phyloP scores from a whole-genome alignment of 1,284 basidiomycete species.

The Irpex sp. region DNA sequence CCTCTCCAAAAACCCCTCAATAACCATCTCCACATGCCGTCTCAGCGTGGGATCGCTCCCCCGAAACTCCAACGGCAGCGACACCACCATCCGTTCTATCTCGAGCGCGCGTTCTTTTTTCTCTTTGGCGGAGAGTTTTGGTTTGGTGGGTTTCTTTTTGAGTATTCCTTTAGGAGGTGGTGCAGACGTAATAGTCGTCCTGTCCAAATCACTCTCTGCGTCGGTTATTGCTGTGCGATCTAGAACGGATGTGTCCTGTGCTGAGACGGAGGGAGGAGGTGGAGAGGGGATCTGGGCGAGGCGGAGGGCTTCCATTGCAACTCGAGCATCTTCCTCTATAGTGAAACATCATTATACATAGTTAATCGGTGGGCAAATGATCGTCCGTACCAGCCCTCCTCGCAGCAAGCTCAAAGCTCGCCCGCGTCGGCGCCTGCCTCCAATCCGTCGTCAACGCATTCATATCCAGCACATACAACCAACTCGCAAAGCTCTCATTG shows the following conservation, averaged over 20 bases:
- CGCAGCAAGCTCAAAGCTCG: conserved; percentile 56
- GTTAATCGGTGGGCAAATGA: too few species aligned
- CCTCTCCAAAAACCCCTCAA: conserved; percentile 64
- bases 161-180: conserved; percentile 22
- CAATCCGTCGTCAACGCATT: conserved; percentile 91
- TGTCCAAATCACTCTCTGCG: conserved; percentile 33
- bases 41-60: conserved; percentile 82
- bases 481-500: conserved; percentile 92
- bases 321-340: conserved; percentile 31
- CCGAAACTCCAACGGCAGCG: conserved; percentile 86
- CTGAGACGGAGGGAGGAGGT: conserved; percentile 12
- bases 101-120: conserved; percentile 77
- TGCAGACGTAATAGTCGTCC: conserved; percentile 31
- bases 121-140: conserved; percentile 74
- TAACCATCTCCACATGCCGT: conserved; percentile 73
- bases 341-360: too few species aligned
- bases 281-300: conserved; percentile 18
- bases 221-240: conserved; percentile 35
- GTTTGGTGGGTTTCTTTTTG: conserved; percentile 66
- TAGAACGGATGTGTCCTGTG: conserved; percentile 34
- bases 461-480: conserved; percentile 91
- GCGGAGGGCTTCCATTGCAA: conserved; percentile 25
- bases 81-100: conserved; percentile 73
- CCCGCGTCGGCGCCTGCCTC: conserved; percentile 73
- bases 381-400: conserved; percentile 56